A percentile compares a stretch with the other conserved stretches of the same genome.
phyloP scores from a whole-genome alignment of 2,329 filamentous ascomycete species.

The Colletotrichum cordylinicola region DNA sequence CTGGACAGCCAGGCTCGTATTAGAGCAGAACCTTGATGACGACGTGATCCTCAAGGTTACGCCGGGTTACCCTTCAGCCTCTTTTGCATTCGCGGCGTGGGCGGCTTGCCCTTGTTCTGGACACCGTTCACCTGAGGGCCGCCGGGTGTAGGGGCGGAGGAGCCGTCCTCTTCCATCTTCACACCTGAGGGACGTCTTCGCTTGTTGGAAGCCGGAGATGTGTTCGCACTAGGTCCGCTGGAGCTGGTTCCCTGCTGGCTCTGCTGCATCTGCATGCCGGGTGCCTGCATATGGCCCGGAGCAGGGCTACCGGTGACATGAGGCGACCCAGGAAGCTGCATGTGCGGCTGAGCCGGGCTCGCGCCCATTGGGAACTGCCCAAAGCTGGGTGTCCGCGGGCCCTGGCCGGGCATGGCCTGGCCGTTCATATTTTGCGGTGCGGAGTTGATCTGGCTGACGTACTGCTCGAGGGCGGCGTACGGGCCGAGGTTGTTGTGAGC shows the following conservation, averaged over 20 bases:
- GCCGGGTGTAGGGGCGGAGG: slow-evolving; percentile 54
- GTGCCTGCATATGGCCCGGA: slow-evolving; percentile 67
- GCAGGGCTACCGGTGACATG: slow-evolving; percentile 65
- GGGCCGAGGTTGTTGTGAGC: slow-evolving; percentile 59
- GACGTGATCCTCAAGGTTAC: slow-evolving; percentile 24
- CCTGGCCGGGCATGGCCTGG: slow-evolving; percentile 49
- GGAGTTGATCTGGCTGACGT: slow-evolving; percentile 56
- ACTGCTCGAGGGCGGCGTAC: slow-evolving; percentile 65
- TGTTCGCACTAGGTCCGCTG: slow-evolving; percentile 71
- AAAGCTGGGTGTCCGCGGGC: slow-evolving; percentile 60
- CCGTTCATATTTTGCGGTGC: slow-evolving; percentile 49
- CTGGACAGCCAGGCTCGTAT: background rate
- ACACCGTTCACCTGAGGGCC: slow-evolving; percentile 58
- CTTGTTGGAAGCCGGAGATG: slow-evolving; percentile 67
- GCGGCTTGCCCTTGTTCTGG: slow-evolving; percentile 55
- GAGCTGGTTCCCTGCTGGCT: slow-evolving; percentile 73
- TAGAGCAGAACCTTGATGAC: slow-evolving; percentile 11
- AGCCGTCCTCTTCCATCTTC: slow-evolving; percentile 61
- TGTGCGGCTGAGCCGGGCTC: slow-evolving; percentile 65
- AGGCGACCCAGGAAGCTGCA: slow-evolving; percentile 67
- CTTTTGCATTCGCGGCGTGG: slow-evolving; percentile 63
- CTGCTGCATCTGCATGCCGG: slow-evolving; percentile 70
- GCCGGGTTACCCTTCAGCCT: slow-evolving; percentile 54
- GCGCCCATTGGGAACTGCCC: slow-evolving; percentile 64
- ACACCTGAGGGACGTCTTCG: slow-evolving; percentile 62